Base-by-base conservation (phyloP, 2,329 filamentous ascomycete species). In the Colletotrichum destructivum region DNA sequence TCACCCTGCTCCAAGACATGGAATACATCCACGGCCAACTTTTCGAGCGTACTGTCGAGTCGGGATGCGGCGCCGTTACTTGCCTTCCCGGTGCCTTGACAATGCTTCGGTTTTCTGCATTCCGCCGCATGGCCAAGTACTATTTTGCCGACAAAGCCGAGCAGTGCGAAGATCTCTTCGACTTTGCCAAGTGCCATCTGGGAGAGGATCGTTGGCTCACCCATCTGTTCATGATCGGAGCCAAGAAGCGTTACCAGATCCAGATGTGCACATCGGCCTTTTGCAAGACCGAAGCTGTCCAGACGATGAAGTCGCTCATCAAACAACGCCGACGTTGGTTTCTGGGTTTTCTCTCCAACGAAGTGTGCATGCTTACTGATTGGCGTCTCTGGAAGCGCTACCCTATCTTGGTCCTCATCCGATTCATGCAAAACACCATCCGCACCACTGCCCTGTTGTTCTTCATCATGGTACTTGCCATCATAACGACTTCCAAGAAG, bases 291-390 rank as follows among this genome's bases (percentile, higher is more conserved):
- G 96, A 98, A 82, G 96, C 96, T 31, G 96, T 98, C 21, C 95
- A 98, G 82, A 95, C 93, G 2, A 95, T 95, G 81, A 84, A 85
- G 69, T 95, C 93, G 76, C 88, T 99, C 57, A 87, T 98, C 80
- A 98, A 98, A 86, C 96, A 99, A 84, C 92, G 96, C 72, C 92
- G 96, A 66, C 90, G 96, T 79, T 99, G 96, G 96, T 98, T 98
- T 81, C 87, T 98, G 54, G 96, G 96, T 40, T 98, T 98, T 82
- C 95, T 98, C 83, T 98, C 96, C 18, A 99, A 99, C 81, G 96
- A 98, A 81, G 96, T 95, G 9, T 98, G 95, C 84, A 98, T 98
- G 96, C 86, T 99, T 84, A 98, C 96, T 2, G 96, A 98, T 82
- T 91, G 93, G 82, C 91, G 96, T 71, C 87, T 98, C 38, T 98